Conservation (phyloP, 495 filamentous ascomycete species). For the Neurospora intermedia region DNA sequence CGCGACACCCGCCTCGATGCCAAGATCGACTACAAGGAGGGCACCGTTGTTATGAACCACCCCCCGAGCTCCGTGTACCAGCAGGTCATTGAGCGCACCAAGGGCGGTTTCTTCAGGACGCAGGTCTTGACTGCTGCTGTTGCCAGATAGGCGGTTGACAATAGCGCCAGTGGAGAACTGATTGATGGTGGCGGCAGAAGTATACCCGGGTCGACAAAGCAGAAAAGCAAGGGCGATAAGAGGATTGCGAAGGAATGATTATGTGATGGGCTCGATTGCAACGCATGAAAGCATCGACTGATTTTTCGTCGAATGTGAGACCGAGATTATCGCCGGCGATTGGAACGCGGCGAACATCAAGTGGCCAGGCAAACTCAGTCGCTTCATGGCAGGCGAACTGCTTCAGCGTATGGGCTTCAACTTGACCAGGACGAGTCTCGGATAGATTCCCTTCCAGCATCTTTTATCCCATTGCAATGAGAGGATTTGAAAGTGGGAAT, state of each 20-base stretch:
- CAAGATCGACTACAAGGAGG: slow-evolving; percentile 98
- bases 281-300: background rate
- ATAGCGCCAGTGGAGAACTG: background rate
- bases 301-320: background rate
- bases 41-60: slow-evolving; percentile 99
- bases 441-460: background rate
- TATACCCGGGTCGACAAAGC: background rate
- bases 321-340: background rate
- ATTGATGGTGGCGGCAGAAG: background rate
- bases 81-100: slow-evolving; percentile 94
- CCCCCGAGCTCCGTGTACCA: slow-evolving; percentile 96
- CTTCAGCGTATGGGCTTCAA: background rate
- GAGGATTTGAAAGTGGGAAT: background rate
- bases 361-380: background rate
- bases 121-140: slow-evolving; percentile 58
- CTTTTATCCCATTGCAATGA: background rate
- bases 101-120: slow-evolving; percentile 86
- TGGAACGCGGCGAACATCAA: background rate
- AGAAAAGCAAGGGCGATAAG: background rate
- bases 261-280: background rate
- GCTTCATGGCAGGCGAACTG: background rate
- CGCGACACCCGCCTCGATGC: slow-evolving; percentile 93
- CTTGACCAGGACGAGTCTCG: background rate
- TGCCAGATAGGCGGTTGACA: slow-evolving; percentile 23
- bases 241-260: background rate